These are phyloP conservation scores for Mrakia hoshinonis DNA, from an alignment of 768 basidiomycete species.

Conservation along the genomic window DNA sequence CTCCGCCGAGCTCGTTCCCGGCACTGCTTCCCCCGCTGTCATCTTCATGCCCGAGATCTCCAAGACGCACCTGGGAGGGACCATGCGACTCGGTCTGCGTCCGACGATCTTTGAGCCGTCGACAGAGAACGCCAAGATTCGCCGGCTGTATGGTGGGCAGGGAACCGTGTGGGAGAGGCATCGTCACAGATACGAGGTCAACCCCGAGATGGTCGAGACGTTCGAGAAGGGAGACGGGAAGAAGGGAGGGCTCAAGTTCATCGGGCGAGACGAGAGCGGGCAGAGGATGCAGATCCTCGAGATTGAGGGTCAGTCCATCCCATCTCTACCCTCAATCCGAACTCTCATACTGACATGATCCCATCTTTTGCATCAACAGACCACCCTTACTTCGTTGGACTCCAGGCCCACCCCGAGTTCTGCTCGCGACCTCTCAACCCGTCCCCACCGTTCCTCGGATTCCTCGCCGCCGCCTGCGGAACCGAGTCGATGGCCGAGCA, in stretches of 20 bases:
- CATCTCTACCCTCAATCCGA: not conserved
- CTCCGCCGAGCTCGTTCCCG: slow-evolving; percentile 66
- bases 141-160: slow-evolving; percentile 73
- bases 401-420: slow-evolving; percentile 98
- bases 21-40: slow-evolving; percentile 60
- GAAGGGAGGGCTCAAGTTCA: slow-evolving; percentile 61
- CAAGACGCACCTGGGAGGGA: slow-evolving; percentile 95
- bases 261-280: slow-evolving; percentile 88
- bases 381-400: slow-evolving; percentile 85
- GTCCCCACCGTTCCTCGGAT: slow-evolving; percentile 91
- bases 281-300: slow-evolving; percentile 97
- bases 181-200: slow-evolving; percentile 91
- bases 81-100: slow-evolving; percentile 98
- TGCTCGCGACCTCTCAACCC: slow-evolving; percentile 97
- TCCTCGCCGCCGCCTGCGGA: slow-evolving; percentile 71
- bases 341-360: not conserved
- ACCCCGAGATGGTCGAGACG: slow-evolving; percentile 70
- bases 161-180: slow-evolving; percentile 90
- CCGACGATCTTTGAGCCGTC: slow-evolving; percentile 77
- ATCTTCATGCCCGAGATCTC: slow-evolving; percentile 99
- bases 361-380: slow-evolving; percentile 46
- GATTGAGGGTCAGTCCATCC: slow-evolving; percentile 55
- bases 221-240: slow-evolving; percentile 44
- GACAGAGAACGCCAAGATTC: slow-evolving; percentile 56
- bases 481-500: slow-evolving; percentile 59